Base-by-base conservation (phyloP, 169 alveolate species). In the Plasmodium gaboni region DNA sequence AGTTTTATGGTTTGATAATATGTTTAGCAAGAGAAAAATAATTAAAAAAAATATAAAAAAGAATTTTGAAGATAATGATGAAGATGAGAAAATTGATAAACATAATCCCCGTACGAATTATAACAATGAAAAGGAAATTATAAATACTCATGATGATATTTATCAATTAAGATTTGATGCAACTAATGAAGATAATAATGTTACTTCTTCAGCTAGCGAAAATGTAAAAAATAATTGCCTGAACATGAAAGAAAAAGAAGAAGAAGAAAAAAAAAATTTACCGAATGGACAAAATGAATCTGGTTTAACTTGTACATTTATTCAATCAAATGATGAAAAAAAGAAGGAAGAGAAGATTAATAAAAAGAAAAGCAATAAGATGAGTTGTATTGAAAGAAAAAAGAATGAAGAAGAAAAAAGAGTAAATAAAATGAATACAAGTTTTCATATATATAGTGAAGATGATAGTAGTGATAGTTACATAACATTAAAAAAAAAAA, bases 381-480 rank as follows among this genome's bases (percentile, higher is more conserved):
- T 57, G 4, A 70, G 68, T 53, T 57, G 15, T 46, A 60, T n/a
- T 24, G 92, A 86, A 64, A 69, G 57, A 65, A 70, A 71, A 53
- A 69, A 71, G 48, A 50, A 86, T 2, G 92, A 86, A 70, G 92
- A 59, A 64, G 48, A 32, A 2, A 44, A 38, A 8, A 69, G 70
- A 38, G 92, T 86, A 44, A 86, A 86, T 48, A 86, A 38, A 51
- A 48, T 69, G 74, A 86, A 86, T 57, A 86, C 92, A 19, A 86
- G 92, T 22, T 86, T 86, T 64, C 74, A 70, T 17, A 86, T 86
- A 48, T 86, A 86, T 61, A 86, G 92, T 71, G 92, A 86, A 3
- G 53, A 55, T 46, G 92, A 86, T 44, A 42, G 50, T 24, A 19
- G 6, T 32, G 92, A 69, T 15, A 60, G 72, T 44, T 86, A 86